phyloP scores from a whole-genome alignment of 768 basidiomycete species.

The Tricholoma terreum region DNA sequence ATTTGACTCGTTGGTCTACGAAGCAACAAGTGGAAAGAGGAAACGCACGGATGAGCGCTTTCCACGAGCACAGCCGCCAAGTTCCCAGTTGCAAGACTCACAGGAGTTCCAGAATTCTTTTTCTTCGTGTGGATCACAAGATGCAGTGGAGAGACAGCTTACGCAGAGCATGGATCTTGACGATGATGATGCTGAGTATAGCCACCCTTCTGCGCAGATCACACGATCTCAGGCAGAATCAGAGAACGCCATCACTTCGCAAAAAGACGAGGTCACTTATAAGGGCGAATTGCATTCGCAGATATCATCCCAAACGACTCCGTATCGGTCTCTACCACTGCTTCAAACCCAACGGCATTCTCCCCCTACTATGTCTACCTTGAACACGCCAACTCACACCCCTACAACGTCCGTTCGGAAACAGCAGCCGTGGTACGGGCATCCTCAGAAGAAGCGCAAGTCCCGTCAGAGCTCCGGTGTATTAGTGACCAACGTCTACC shows the following conservation, averaged over 20 bases:
- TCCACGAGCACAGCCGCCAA: neutral
- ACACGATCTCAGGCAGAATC: neutral
- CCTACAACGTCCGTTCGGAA: conserved; percentile 16
- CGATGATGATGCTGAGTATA: neutral
- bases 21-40: conserved; percentile 7
- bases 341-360: neutral
- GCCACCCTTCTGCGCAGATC: neutral
- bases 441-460: neutral
- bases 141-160: conserved; percentile 46
- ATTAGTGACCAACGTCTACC: neutral
- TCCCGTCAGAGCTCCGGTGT: neutral
- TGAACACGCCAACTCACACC: neutral
- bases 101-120: conserved; percentile 17
- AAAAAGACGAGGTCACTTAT: neutral
- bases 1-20: conserved; percentile 17
- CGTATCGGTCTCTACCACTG: neutral
- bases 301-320: neutral
- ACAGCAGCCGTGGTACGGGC: conserved; percentile 38
- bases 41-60: neutral
- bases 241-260: neutral
- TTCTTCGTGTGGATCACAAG: conserved; percentile 36
- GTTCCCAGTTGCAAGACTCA: neutral
- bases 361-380: neutral
- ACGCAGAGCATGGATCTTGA: conserved; percentile 36
- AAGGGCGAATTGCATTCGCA: neutral